These are phyloP conservation scores for Coccomyxa sp. DNA, from an alignment of 139 green algal species.

Conservation along the genomic window DNA sequence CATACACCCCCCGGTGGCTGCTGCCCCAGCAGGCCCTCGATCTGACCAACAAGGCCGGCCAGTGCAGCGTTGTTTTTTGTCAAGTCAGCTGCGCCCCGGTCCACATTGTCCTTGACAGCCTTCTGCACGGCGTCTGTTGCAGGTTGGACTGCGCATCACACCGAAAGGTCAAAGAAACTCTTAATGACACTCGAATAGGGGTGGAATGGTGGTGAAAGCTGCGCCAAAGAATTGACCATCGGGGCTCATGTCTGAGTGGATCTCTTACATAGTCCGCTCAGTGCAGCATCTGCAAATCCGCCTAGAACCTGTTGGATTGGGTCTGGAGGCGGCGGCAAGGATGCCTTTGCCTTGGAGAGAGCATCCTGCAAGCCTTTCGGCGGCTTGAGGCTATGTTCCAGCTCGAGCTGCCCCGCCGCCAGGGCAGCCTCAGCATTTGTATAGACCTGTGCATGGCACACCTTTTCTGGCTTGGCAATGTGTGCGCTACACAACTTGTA, in stretches of 20 bases:
- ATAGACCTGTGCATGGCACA: background rate
- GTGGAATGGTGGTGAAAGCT: no score
- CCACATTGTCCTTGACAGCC: background rate
- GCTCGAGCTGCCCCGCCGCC: background rate
- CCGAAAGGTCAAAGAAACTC: background rate
- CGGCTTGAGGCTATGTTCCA: background rate
- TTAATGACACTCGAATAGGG: background rate
- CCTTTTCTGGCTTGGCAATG: background rate
- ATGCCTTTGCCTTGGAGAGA: background rate
- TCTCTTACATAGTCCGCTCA: no score
- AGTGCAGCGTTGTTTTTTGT: background rate
- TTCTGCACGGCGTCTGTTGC: background rate
- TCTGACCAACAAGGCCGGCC: background rate
- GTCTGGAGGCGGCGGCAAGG: background rate
- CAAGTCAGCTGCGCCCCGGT: background rate
- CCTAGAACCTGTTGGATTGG: background rate
- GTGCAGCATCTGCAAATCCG: background rate
- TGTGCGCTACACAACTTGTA: background rate
- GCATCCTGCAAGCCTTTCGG: background rate
- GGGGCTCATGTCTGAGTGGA: no score
- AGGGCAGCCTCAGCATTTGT: background rate
- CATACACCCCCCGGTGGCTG: background rate
- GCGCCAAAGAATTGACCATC: no score
- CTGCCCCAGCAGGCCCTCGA: background rate
- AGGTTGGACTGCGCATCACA: background rate